phyloP scores from a whole-genome alignment of 495 filamentous ascomycete species.

The Pyronema omphalodes region DNA sequence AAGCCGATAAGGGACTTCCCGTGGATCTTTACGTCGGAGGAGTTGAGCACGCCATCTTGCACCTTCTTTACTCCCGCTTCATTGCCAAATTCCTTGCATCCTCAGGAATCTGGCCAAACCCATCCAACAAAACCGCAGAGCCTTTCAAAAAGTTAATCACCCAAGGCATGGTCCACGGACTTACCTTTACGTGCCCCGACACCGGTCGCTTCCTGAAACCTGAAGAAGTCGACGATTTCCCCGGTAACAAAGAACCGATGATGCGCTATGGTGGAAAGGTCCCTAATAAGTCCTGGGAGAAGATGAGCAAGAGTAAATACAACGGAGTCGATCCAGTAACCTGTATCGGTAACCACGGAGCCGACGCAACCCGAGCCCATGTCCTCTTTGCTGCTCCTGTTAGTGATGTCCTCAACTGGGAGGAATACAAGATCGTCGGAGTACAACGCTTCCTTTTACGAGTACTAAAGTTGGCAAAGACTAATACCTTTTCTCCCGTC shows the following conservation, averaged over 20 bases:
- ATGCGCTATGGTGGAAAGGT: slow-evolving; percentile 31
- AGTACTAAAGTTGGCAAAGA: slow-evolving; percentile 1
- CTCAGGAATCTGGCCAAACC: slow-evolving; percentile 30
- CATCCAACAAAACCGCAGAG: slow-evolving; percentile 31
- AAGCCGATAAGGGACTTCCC: slow-evolving; percentile 38
- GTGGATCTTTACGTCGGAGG: slow-evolving; percentile 79
- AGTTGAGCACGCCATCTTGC: slow-evolving; percentile 76
- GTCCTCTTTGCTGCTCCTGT: slow-evolving; percentile 76
- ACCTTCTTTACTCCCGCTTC: slow-evolving; percentile 81
- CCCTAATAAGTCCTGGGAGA: slow-evolving; percentile 54
- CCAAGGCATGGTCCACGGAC: slow-evolving; percentile 86
- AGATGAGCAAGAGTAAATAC: slow-evolving; percentile 93
- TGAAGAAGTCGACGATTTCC: slow-evolving; percentile 43
- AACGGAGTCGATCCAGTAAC: slow-evolving; percentile 71
- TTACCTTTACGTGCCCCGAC: slow-evolving; percentile 55
- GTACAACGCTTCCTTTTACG: slow-evolving; percentile 54
- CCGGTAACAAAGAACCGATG: slow-evolving; percentile 39
- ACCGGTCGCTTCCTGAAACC: slow-evolving; percentile 64
- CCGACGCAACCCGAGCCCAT: slow-evolving; percentile 70
- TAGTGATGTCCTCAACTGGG: slow-evolving; percentile 70
- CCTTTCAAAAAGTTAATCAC: slow-evolving; percentile 67
- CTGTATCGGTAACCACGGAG: slow-evolving; percentile 55
- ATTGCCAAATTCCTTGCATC: slow-evolving; percentile 70
- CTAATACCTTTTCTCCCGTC: slow-evolving; percentile 7
- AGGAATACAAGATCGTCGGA: slow-evolving; percentile 63